Percentiles rank a stretch among this genome's conserved stretches.
Evolutionary conservation across 371 early-diverging fungal species (phyloP).

Genomic region (Choanephora cucurbitarum): DNA sequence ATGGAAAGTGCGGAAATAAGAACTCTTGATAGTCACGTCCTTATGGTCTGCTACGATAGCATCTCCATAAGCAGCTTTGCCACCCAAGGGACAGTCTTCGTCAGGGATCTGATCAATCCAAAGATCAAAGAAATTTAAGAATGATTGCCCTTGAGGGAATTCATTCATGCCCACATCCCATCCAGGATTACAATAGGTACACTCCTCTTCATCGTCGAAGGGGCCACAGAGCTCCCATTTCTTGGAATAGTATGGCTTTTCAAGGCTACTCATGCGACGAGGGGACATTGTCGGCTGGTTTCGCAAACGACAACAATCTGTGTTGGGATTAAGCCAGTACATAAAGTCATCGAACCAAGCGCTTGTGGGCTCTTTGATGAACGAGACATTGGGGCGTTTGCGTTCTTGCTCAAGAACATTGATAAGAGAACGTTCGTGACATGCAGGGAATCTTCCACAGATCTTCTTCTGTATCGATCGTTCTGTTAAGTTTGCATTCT

Average conservation of each 20-base stretch:
- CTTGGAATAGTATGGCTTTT: conserved; percentile 6
- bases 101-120: conserved; percentile 63
- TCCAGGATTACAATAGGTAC: conserved; percentile 55
- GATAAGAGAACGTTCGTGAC: conserved; percentile 57
- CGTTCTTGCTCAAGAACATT: conserved; percentile 73
- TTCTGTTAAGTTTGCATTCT: conserved; percentile 55
- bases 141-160: conserved; percentile 64
- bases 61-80: conserved; percentile 74
- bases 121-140: conserved; percentile 54
- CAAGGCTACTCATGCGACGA: conserved; percentile 12
- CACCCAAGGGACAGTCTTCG: conserved; percentile 69
- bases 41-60: conserved; percentile 48
- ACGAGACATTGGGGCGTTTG: conserved; percentile 63
- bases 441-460: conserved; percentile 68
- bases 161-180: conserved; percentile 62
- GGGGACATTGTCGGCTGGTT: conserved; percentile 18
- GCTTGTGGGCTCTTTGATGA: conserved; percentile 69
- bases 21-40: conserved; percentile 46
- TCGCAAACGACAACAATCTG: conserved; percentile 61
- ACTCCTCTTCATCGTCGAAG: conserved; percentile 59
- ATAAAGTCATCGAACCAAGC: conserved; percentile 78
- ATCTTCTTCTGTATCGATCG: conserved; percentile 54
- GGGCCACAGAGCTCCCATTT: conserved; percentile 50
- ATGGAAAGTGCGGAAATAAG: conserved; percentile 73
- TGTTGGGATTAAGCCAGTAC: conserved; percentile 66